Conservation (phyloP, 2,329 filamentous ascomycete genomes). For the Biscogniauxia sp. region DNA sequence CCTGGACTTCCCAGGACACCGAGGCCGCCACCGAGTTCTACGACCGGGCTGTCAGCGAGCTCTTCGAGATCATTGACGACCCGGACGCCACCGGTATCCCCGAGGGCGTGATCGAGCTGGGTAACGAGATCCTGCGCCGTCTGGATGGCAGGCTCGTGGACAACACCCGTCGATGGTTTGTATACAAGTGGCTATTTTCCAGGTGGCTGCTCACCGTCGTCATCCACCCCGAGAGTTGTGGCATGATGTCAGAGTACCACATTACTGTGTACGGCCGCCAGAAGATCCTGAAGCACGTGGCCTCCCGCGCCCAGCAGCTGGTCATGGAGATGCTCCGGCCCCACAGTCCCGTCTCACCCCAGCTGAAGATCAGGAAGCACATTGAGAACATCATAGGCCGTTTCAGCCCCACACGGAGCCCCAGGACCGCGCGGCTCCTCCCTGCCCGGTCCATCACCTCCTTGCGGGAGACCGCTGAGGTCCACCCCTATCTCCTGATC, state of each 20-base stretch:
- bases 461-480: constrained; percentile 71
- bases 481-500: constrained; percentile 76
- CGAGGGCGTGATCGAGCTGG: constrained; percentile 78
- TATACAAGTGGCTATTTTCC: constrained; percentile 90
- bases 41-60: constrained; percentile 70
- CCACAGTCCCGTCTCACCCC: constrained; percentile 57
- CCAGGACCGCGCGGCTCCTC: constrained; percentile 58
- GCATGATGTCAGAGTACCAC: constrained; percentile 83
- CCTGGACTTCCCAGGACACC: constrained; percentile 75
- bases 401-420: constrained; percentile 55
- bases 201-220: constrained; percentile 81
- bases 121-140: constrained; percentile 77
- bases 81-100: constrained; percentile 83
- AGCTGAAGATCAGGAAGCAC: constrained; percentile 62
- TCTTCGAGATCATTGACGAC: constrained; percentile 86
- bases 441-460: constrained; percentile 72
- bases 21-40: constrained; percentile 87
- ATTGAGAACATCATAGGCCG: constrained; percentile 69
- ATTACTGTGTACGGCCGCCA: constrained; percentile 88
- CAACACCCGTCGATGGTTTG: constrained; percentile 76
- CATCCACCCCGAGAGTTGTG: constrained; percentile 80
- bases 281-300: constrained; percentile 76
- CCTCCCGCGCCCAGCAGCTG: constrained; percentile 73
- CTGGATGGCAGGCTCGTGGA: constrained; percentile 70
- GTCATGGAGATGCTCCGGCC: constrained; percentile 70